These are phyloP conservation scores for Chlamydomonas asymmetrica DNA, from an alignment of 139 green algal genomes.

Conservation along the genomic window DNA sequence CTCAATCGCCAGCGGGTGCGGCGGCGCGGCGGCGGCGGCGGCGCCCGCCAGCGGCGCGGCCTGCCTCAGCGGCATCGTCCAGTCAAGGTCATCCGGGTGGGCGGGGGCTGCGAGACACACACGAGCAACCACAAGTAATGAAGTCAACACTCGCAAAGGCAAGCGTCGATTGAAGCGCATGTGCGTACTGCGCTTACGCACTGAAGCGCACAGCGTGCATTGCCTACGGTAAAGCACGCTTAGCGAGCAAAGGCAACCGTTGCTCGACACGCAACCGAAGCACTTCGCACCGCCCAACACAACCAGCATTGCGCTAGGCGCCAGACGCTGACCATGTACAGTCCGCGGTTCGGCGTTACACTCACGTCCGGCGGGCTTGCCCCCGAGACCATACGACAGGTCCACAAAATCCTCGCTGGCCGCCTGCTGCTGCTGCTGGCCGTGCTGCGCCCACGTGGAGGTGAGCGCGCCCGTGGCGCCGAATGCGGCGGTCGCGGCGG, in stretches of 20 bases:
- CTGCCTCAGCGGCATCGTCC: slow-evolving; percentile 34
- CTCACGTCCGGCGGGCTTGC: slow-evolving; percentile 1
- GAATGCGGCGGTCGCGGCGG: slow-evolving; percentile 10
- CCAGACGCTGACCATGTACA: too few species aligned
- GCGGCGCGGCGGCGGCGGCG: background rate
- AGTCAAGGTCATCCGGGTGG: slow-evolving; percentile 38
- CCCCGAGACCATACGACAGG: background rate
- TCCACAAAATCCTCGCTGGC: slow-evolving; percentile 23
- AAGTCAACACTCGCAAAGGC: background rate
- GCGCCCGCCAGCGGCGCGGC: slow-evolving; percentile 6
- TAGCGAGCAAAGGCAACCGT: too few species aligned
- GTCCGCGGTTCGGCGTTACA: too few species aligned
- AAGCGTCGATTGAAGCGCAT: background rate
- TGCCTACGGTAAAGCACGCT: too few species aligned
- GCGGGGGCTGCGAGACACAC: slow-evolving; percentile 6
- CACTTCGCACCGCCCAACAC: too few species aligned
- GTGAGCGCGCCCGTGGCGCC: background rate
- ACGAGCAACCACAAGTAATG: background rate
- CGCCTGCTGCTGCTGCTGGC: background rate
- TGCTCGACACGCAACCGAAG: too few species aligned
- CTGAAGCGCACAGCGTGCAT: background rate
- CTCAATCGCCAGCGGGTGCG: background rate
- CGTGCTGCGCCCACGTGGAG: background rate
- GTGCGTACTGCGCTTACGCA: background rate
- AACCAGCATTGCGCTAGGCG: too few species aligned